A percentile compares a stretch with the other conserved stretches of the same genome.
Evolutionary conservation across 2,329 filamentous ascomycete genomes (phyloP).

Genomic region (Ophiostoma novo-ulmi): DNA sequence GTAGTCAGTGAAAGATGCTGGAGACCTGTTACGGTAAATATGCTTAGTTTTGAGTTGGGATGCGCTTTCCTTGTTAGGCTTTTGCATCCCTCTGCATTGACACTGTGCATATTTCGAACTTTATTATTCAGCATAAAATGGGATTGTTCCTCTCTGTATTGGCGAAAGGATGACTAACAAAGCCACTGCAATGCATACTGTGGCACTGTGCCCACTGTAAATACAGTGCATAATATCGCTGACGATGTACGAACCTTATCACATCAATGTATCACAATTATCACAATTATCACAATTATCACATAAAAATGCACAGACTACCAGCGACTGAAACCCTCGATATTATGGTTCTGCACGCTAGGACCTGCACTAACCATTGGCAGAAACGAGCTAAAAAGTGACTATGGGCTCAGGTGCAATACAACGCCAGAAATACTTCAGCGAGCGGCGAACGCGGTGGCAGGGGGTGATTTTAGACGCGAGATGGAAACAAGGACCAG

Average conservation of each 20-base stretch:
- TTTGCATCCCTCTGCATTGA: background rate
- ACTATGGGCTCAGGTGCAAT: background rate
- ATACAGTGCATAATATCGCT: background rate
- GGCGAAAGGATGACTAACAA: background rate
- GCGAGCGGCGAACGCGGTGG: background rate
- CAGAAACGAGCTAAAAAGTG: conserved; percentile 7
- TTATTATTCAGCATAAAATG: conserved; percentile 4
- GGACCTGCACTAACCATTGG: conserved; percentile 10
- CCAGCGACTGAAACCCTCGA: conserved; percentile 15
- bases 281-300: background rate
- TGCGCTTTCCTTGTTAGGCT: background rate
- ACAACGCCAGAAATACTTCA: background rate
- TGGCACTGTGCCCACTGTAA: background rate
- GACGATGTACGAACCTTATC: background rate
- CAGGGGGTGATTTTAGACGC: conserved; percentile 11
- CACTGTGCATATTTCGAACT: background rate
- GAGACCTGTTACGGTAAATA: background rate
- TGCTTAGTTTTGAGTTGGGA: background rate
- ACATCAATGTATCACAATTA: too few relatives aligned
- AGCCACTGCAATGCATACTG: background rate
- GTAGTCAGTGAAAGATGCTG: background rate
- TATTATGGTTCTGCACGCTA: conserved; percentile 11
- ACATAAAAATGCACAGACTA: conserved; percentile 3
- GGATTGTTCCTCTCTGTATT: background rate
- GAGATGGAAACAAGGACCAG: background rate